Evolutionary conservation across 331 rosid species (phyloP).

Genomic region (Prunus yedoensis): DNA sequence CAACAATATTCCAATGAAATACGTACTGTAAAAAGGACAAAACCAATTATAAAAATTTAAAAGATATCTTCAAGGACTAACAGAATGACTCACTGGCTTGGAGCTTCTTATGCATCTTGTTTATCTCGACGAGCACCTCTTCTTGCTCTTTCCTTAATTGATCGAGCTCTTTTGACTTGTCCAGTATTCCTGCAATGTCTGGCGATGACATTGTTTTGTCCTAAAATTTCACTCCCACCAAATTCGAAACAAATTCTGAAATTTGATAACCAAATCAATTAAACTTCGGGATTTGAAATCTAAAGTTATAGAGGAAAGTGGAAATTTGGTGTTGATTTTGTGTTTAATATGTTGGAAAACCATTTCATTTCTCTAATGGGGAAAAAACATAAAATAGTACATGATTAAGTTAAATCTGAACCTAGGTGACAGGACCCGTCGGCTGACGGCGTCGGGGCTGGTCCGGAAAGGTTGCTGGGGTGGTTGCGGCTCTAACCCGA

Average conservation of each 20-base stretch:
- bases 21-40: too few species aligned
- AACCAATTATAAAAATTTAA: background rate
- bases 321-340: too few species aligned
- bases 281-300: background rate
- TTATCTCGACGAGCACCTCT: constrained; percentile 61
- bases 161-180: constrained; percentile 80
- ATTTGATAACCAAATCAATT: background rate
- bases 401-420: too few species aligned
- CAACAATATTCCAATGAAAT: background rate
- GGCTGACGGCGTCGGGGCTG: too few species aligned
- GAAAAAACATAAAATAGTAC: too few species aligned
- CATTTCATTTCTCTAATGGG: too few species aligned
- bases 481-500: too few species aligned
- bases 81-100: constrained; percentile 46
- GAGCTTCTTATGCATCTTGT: constrained; percentile 89
- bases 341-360: too few species aligned
- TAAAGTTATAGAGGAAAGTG: too few species aligned
- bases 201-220: constrained; percentile 61
- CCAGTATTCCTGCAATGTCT: constrained; percentile 64
- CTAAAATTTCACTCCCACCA: background rate
- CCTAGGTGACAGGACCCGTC: too few species aligned
- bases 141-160: constrained; percentile 80
- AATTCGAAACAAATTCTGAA: background rate
- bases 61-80: background rate
- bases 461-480: too few species aligned